These are phyloP conservation scores for Fusarium zealandicum DNA, from an alignment of 2,329 filamentous ascomycete species.

Conservation along the genomic window DNA sequence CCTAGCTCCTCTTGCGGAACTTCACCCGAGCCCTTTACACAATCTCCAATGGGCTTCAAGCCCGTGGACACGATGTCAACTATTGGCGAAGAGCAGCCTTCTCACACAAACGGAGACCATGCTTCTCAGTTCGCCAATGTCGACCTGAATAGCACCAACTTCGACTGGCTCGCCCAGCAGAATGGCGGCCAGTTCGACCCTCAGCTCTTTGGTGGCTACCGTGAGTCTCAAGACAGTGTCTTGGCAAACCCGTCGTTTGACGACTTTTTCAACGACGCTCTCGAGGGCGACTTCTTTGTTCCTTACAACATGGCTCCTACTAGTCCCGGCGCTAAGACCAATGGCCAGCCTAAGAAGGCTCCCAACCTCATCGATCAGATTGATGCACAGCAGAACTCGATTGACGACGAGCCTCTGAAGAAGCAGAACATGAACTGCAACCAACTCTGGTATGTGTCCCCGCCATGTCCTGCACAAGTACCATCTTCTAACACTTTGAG, in stretches of 20 bases:
- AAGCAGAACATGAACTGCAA: conserved; percentile 78
- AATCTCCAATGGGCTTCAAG: conserved; percentile 73
- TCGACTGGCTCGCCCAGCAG: conserved; percentile 80
- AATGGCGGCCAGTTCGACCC: conserved; percentile 90
- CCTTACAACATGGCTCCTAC: conserved; percentile 75
- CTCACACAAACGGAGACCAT: conserved; percentile 47
- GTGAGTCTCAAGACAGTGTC: conserved; percentile 86
- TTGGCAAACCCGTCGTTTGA: conserved; percentile 74
- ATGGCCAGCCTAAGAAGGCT: conserved; percentile 56
- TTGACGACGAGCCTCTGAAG: conserved; percentile 68
- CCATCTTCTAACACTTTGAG: conserved; percentile 49
- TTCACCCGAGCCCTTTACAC: conserved; percentile 77
- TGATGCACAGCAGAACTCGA: conserved; percentile 74
- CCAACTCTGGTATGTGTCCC: conserved; percentile 82
- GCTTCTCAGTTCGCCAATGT: conserved; percentile 44
- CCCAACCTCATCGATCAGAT: conserved; percentile 76
- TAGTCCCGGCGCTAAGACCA: conserved; percentile 48
- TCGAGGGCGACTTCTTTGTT: conserved; percentile 80
- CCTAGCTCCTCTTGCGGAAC: conserved; percentile 75
- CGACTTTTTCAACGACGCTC: conserved; percentile 77
- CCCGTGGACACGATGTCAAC: conserved; percentile 68
- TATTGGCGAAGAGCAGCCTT: conserved; percentile 70
- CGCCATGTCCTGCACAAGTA: neutral
- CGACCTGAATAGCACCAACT: conserved; percentile 59
- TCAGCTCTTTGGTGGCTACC: conserved; percentile 88